A percentile compares a stretch with the other conserved stretches of the same genome.
These are phyloP conservation scores for Protostelium mycophagum DNA, from an alignment of 78 protist genomes.

Conservation along the genomic window DNA sequence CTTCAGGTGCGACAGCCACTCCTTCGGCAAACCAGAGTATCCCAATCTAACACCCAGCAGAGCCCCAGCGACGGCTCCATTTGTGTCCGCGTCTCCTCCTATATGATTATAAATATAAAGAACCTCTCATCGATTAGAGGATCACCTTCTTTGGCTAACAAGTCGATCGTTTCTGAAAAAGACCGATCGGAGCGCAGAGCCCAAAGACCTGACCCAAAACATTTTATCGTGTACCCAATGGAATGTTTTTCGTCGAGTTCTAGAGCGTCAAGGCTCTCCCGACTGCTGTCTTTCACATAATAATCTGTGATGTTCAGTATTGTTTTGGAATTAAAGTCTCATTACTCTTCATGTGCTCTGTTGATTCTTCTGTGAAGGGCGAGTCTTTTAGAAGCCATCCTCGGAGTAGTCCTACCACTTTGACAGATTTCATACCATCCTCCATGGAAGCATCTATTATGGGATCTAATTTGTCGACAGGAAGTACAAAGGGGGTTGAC, in stretches of 20 bases:
- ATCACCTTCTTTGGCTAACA: constrained; percentile 44
- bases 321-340: not conserved
- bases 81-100: not conserved
- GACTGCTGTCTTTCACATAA: not conserved
- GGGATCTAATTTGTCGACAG: not conserved
- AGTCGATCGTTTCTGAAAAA: constrained; percentile 47
- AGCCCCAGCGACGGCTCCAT: constrained; percentile 44
- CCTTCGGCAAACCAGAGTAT: constrained; percentile 45
- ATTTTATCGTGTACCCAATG: constrained; percentile 20
- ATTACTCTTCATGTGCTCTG: not conserved
- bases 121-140: constrained; percentile 17
- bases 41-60: constrained; percentile 42
- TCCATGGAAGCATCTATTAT: not conserved
- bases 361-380: not conserved
- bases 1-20: constrained; percentile 32
- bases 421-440: not conserved
- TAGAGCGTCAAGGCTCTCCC: not conserved
- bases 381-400: not conserved
- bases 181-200: constrained; percentile 44
- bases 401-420: not conserved
- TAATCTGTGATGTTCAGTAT: not conserved
- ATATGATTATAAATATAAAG: not conserved
- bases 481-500: not conserved
- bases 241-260: not conserved
- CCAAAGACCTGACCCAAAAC: constrained; percentile 60